These are phyloP conservation scores for Cymbidium sinense DNA, from an alignment of 106 monocot species.

Conservation along the genomic window DNA sequence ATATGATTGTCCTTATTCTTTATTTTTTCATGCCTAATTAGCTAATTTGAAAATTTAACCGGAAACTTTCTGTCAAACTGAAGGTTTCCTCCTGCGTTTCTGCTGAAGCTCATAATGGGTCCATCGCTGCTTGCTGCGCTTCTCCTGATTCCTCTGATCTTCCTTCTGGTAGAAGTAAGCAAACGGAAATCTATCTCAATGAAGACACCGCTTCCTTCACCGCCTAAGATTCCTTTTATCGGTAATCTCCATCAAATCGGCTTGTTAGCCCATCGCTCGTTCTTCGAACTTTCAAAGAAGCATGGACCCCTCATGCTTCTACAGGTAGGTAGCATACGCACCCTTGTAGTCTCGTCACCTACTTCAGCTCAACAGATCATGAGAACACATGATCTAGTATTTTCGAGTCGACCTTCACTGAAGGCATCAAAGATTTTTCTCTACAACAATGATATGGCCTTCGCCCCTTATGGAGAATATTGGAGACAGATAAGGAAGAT, in stretches of 20 bases:
- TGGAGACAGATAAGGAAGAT: no score
- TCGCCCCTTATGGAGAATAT: not conserved
- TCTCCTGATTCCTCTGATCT: not conserved
- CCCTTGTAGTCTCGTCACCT: conserved; percentile 18
- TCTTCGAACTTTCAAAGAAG: not conserved
- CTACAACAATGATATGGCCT: not conserved
- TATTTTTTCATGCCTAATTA: no score
- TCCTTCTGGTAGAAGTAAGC: not conserved
- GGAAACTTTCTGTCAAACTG: no score
- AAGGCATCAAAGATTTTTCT: not conserved
- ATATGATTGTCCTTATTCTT: no score
- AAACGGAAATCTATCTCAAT: no score
- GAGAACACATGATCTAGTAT: not conserved
- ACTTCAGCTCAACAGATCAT: conserved; percentile 3
- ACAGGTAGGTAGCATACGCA: conserved; percentile 9
- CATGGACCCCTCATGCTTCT: conserved; percentile 23
- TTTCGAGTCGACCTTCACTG: not conserved
- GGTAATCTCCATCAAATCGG: conserved; percentile 15
- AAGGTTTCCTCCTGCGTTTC: no score
- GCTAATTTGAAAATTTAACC: no score
- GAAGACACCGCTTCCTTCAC: no score
- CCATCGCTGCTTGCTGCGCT: no score
- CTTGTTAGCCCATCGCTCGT: not conserved
- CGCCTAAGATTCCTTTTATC: no score
- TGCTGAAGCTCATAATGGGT: no score